phyloP scores from a whole-genome alignment of 2,329 filamentous ascomycete species.

The Nemania sp. region DNA sequence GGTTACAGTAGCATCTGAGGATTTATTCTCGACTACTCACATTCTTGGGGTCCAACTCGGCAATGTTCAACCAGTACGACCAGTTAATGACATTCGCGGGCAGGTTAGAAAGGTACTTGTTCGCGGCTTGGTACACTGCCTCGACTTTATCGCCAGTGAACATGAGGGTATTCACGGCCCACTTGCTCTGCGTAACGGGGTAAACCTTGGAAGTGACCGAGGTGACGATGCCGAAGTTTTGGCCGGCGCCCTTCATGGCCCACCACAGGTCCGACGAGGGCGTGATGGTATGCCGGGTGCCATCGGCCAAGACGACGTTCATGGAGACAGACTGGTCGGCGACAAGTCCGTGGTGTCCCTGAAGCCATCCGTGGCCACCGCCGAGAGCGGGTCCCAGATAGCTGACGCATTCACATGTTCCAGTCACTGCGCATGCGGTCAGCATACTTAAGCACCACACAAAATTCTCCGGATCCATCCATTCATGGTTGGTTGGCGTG shows the following conservation, averaged over 20 bases:
- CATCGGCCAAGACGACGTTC: background rate
- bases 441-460: no score
- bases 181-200: constrained; percentile 40
- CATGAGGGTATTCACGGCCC: constrained; percentile 48
- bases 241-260: constrained; percentile 59
- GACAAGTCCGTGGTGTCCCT: constrained; percentile 1
- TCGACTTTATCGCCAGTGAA: constrained; percentile 55
- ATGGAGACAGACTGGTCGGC: background rate
- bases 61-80: background rate
- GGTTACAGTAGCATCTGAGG: no score
- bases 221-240: constrained; percentile 62
- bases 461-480: no score
- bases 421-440: background rate
- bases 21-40: background rate
- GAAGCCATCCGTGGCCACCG: background rate
- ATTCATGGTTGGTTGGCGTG: no score
- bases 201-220: background rate
- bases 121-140: constrained; percentile 14
- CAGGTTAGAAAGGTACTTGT: constrained; percentile 38
- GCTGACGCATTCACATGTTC: background rate
- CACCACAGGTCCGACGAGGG: constrained; percentile 50
- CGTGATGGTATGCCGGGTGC: background rate
- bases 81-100: constrained; percentile 8
- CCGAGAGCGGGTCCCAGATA: background rate
- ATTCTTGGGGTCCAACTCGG: constrained; percentile 20